phyloP scores from a whole-genome alignment of 371 early-diverging fungal genomes.

The Rhizopus delemar region DNA sequence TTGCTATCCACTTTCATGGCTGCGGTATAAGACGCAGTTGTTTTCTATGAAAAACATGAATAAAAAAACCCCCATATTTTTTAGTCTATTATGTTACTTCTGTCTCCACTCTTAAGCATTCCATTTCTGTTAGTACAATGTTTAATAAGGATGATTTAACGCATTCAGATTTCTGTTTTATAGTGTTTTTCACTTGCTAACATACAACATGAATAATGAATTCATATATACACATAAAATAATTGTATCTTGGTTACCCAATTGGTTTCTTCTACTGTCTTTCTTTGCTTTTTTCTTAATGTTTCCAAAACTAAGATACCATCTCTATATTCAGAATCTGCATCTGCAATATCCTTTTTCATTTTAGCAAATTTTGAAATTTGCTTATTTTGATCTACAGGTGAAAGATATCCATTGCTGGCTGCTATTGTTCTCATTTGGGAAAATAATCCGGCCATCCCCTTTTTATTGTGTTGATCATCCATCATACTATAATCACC shows the following conservation, averaged over 20 bases:
- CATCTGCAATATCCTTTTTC: constrained; percentile 58
- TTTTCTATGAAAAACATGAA: constrained; percentile 13
- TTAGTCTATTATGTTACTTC: constrained; percentile 36
- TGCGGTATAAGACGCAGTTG: constrained; percentile 21
- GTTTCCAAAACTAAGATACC: constrained; percentile 52
- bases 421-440: constrained; percentile 41
- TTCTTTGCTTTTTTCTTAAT: constrained; percentile 49
- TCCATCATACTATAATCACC: constrained; percentile 11
- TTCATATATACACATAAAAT: not conserved
- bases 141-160: constrained; percentile 13
- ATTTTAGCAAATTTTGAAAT: constrained; percentile 48
- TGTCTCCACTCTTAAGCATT: constrained; percentile 18
- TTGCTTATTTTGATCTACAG: constrained; percentile 43
- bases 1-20: constrained; percentile 35
- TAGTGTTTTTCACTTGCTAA: constrained; percentile 23
- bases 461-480: constrained; percentile 27
- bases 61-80: not conserved
- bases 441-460: constrained; percentile 44
- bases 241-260: constrained; percentile 30
- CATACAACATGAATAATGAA: not conserved
- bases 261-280: constrained; percentile 35
- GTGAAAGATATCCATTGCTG: constrained; percentile 11
- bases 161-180: constrained; percentile 23
- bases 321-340: constrained; percentile 59
- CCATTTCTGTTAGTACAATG: constrained; percentile 21